Percentiles rank a stretch among this genome's conserved stretches.
These are phyloP conservation scores for Phytophthora idaei DNA, from an alignment of 352 stramenopile species.

Conservation along the genomic window DNA sequence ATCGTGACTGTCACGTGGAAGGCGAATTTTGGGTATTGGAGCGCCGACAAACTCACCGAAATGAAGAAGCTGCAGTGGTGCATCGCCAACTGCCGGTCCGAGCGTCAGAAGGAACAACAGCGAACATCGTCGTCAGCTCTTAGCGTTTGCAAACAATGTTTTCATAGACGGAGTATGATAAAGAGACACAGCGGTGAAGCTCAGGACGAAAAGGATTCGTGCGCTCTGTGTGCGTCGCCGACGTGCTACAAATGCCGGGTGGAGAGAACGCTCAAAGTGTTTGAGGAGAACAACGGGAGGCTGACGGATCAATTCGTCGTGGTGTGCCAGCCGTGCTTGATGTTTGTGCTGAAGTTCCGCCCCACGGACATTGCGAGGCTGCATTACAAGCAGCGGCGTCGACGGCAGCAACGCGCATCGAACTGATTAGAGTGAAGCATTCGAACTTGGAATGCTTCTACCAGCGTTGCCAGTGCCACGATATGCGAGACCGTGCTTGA, in stretches of 20 bases:
- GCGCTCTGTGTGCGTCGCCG: slow-evolving; percentile 17
- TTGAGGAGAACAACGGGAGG: slow-evolving; percentile 11
- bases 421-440: neutral
- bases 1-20: slow-evolving; percentile 14
- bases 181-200: neutral
- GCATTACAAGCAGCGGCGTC: slow-evolving; percentile 14
- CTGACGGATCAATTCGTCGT: slow-evolving; percentile 16
- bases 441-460: neutral
- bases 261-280: slow-evolving; percentile 15
- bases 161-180: slow-evolving; percentile 9
- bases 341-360: slow-evolving; percentile 20
- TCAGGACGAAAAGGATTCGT: slow-evolving; percentile 2
- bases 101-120: slow-evolving; percentile 24
- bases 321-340: slow-evolving; percentile 22
- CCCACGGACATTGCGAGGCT: slow-evolving; percentile 19
- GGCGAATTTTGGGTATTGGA: slow-evolving; percentile 15
- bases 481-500: slow-evolving; percentile 27
- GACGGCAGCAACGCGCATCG: slow-evolving; percentile 1
- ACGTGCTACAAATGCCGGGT: slow-evolving; percentile 27
- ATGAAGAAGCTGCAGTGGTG: slow-evolving; percentile 38
- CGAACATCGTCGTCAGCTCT: slow-evolving; percentile 14
- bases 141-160: slow-evolving; percentile 15
- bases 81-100: slow-evolving; percentile 14
- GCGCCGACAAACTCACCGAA: slow-evolving; percentile 17
- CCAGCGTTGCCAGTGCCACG: neutral